phyloP scores from a whole-genome alignment of 2,329 filamentous ascomycete species.

The Drechslera avenae region DNA sequence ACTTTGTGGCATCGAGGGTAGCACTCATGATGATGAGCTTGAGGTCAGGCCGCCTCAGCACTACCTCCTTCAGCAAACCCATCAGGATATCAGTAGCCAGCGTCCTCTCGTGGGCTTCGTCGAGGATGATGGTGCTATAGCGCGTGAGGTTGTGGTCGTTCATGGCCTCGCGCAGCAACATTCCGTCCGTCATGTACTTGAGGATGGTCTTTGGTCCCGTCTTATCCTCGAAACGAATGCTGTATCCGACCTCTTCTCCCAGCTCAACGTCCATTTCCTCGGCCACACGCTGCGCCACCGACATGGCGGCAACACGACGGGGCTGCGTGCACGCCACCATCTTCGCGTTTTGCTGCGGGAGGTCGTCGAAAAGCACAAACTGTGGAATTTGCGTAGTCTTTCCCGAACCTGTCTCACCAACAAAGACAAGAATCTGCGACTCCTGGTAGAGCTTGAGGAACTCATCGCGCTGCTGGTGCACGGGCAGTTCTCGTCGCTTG shows the following conservation, averaged over 20 bases:
- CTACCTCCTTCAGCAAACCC: conserved; percentile 88
- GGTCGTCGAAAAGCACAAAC: conserved; percentile 95
- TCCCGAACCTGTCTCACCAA: conserved; percentile 98
- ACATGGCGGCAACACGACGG: conserved; percentile 96
- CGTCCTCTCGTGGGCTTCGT: conserved; percentile 96
- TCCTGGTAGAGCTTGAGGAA: conserved; percentile 93
- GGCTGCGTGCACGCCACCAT: conserved; percentile 97
- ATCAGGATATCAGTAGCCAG: conserved; percentile 96
- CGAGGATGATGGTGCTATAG: conserved; percentile 97
- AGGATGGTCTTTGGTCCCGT: conserved; percentile 87
- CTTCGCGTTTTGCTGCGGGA: conserved; percentile 83
- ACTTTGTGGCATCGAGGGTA: conserved; percentile 95
- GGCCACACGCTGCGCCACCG: conserved; percentile 92
- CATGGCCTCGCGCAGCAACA: conserved; percentile 93
- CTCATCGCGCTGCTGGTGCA: conserved; percentile 90
- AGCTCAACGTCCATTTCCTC: conserved; percentile 93
- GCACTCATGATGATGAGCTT: conserved; percentile 97
- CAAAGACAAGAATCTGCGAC: conserved; percentile 95
- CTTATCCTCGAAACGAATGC: conserved; percentile 95
- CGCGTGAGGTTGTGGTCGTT: conserved; percentile 85
- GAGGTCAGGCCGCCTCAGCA: conserved; percentile 82
- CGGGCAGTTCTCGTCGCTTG: conserved; percentile 81
- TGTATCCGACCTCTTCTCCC: conserved; percentile 94
- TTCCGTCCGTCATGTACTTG: conserved; percentile 99
- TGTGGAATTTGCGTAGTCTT: conserved; percentile 99